Evolutionary conservation across 495 filamentous ascomycete species (phyloP).

Genomic region (Hamigera avellanea): DNA sequence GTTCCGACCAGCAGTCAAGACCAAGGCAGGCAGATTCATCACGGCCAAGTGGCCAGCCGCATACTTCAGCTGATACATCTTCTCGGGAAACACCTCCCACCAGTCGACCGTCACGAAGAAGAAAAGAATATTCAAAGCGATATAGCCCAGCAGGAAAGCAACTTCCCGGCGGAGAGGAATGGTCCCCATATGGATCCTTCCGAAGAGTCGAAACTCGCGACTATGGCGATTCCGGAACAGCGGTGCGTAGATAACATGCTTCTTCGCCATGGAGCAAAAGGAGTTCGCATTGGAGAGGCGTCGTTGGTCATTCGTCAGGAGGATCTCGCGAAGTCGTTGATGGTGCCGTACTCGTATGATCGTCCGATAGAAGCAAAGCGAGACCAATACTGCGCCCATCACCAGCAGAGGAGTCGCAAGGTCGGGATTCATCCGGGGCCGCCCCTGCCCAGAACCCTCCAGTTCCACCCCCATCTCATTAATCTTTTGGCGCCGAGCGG

Average conservation of each 20-base stretch:
- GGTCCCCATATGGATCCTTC: conserved; percentile 28
- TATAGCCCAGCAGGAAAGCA: conserved; percentile 18
- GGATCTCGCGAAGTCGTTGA: conserved; percentile 13
- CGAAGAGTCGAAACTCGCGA: conserved; percentile 23
- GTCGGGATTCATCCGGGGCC: conserved; percentile 22
- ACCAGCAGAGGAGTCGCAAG: conserved; percentile 26
- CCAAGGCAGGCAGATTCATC: conserved; percentile 29
- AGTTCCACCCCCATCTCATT: conserved; percentile 23
- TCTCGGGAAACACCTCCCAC: conserved; percentile 19
- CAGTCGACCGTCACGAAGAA: conserved; percentile 28
- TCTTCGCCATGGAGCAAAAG: conserved; percentile 19
- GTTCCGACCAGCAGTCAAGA: conserved; percentile 31
- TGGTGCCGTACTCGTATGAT: conserved; percentile 17
- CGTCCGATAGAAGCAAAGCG: conserved; percentile 16
- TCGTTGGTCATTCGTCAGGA: conserved; percentile 13
- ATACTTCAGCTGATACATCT: conserved; percentile 29
- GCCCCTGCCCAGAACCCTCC: conserved; percentile 15
- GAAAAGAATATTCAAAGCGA: conserved; percentile 25
- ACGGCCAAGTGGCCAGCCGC: conserved; percentile 29
- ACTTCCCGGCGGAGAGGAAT: conserved; percentile 26
- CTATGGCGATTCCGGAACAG: conserved; percentile 26
- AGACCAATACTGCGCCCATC: conserved; percentile 14
- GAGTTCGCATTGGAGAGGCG: conserved; percentile 9
- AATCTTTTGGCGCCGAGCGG: too few species aligned
- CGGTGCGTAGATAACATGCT: conserved; percentile 32